Conservation (phyloP, 495 filamentous ascomycete genomes). For the Penicillium diatomitis region DNA sequence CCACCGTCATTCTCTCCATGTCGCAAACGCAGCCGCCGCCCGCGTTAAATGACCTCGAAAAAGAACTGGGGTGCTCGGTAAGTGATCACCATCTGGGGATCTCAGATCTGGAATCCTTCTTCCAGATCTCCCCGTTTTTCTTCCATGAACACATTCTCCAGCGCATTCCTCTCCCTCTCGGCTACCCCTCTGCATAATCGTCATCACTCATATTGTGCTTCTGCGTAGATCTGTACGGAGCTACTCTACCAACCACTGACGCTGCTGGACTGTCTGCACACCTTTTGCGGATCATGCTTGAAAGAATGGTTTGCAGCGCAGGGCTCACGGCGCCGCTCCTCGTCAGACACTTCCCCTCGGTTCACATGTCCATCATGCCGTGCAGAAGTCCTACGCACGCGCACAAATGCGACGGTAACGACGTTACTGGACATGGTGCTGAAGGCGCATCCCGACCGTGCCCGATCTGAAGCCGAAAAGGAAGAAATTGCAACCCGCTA, state of each 20-base stretch:
- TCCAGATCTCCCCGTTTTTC: slow-evolving; percentile 10
- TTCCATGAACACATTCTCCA: too few relatives aligned
- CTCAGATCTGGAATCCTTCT: neutral
- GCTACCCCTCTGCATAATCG: too few relatives aligned
- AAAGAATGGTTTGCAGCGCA: slow-evolving; percentile 84
- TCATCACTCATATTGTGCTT: slow-evolving; percentile 3
- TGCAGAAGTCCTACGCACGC: slow-evolving; percentile 70
- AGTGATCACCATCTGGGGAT: slow-evolving; percentile 21
- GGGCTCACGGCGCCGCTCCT: slow-evolving; percentile 37
- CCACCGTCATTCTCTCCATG: slow-evolving; percentile 10
- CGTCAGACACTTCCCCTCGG: slow-evolving; percentile 35
- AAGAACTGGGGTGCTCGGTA: slow-evolving; percentile 88
- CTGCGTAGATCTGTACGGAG: slow-evolving; percentile 81
- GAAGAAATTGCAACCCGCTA: slow-evolving; percentile 60
- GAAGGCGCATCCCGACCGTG: slow-evolving; percentile 62
- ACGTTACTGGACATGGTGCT: slow-evolving; percentile 73
- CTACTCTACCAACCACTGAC: slow-evolving; percentile 92
- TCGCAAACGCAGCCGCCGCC: slow-evolving; percentile 21
- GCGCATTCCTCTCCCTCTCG: too few relatives aligned
- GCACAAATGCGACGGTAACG: slow-evolving; percentile 73
- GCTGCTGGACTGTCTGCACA: slow-evolving; percentile 94
- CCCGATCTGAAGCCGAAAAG: slow-evolving; percentile 57
- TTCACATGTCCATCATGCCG: slow-evolving; percentile 93
- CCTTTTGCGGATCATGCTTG: slow-evolving; percentile 88
- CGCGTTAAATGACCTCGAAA: slow-evolving; percentile 58